Evolutionary conservation across 2,329 filamentous ascomycete species (phyloP).

Genomic region (Sphaerostilbella broomeana): DNA sequence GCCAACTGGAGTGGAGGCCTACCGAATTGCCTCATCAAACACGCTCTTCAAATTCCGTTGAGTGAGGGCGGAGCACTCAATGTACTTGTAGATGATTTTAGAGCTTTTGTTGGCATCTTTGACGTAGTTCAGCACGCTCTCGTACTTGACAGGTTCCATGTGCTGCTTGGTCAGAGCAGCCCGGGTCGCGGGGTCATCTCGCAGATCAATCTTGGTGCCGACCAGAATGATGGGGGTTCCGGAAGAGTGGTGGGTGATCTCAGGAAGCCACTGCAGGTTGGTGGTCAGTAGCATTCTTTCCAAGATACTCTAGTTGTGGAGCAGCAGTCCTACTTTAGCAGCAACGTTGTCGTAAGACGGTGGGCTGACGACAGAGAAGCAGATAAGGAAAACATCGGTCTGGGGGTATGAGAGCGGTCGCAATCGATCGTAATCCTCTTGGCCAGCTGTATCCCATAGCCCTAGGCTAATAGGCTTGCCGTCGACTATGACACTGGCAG

Average conservation of each 20-base stretch:
- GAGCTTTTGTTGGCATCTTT: constrained; percentile 56
- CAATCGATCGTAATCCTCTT: constrained; percentile 96
- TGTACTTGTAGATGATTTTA: constrained; percentile 85
- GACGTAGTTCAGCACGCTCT: constrained; percentile 78
- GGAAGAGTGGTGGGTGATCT: constrained; percentile 94
- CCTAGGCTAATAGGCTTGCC: constrained; percentile 95
- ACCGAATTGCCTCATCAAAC: constrained; percentile 98
- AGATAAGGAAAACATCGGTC: constrained; percentile 97
- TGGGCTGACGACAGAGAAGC: constrained; percentile 96
- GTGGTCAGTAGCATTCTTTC: constrained; percentile 13
- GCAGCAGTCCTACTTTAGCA: constrained; percentile 66
- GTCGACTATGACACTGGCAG: constrained; percentile 97
- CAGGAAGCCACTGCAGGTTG: constrained; percentile 74
- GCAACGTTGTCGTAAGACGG: constrained; percentile 98
- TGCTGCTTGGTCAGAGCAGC: constrained; percentile 82
- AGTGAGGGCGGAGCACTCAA: constrained; percentile 94
- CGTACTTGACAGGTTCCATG: constrained; percentile 95
- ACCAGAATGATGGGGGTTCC: constrained; percentile 95
- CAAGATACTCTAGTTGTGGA: background rate
- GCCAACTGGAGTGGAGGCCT: constrained; percentile 29
- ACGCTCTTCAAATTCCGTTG: constrained; percentile 97
- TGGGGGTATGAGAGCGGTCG: constrained; percentile 95
- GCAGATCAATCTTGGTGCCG: constrained; percentile 91
- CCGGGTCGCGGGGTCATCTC: constrained; percentile 77
- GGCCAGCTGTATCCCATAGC: constrained; percentile 96